phyloP scores from a whole-genome alignment of 2,329 filamentous ascomycete genomes.

The Blastomyces parvus region DNA sequence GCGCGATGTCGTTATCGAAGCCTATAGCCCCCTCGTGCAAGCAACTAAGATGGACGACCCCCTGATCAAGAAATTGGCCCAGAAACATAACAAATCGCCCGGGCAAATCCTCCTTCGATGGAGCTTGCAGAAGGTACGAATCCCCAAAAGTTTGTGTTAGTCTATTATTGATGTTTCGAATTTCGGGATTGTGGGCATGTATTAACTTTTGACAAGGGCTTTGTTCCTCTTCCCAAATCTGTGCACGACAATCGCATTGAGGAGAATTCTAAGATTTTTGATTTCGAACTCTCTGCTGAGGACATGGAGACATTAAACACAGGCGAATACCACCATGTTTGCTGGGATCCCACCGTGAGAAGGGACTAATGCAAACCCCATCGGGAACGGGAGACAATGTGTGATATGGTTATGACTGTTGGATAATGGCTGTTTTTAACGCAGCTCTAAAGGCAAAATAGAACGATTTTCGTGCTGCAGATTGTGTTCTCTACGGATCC shows the following conservation, averaged over 20 bases:
- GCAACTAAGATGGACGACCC: constrained; percentile 44
- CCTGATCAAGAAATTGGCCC: constrained; percentile 40
- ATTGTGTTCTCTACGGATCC: neutral
- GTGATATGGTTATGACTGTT: neutral
- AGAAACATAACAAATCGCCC: constrained; percentile 50
- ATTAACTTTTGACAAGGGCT: constrained; percentile 36
- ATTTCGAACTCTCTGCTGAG: constrained; percentile 50
- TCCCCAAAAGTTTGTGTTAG: too few relatives aligned
- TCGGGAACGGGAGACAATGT: neutral
- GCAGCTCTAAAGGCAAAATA: neutral
- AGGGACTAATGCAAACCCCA: constrained; percentile 9
- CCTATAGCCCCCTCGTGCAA: constrained; percentile 41
- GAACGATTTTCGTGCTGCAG: neutral
- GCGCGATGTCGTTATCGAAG: constrained; percentile 53
- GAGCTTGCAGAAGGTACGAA: constrained; percentile 48
- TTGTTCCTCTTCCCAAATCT: constrained; percentile 54
- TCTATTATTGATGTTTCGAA: neutral
- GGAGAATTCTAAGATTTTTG: constrained; percentile 51
- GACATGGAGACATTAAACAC: constrained; percentile 51
- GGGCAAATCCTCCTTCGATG: constrained; percentile 52
- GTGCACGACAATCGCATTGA: constrained; percentile 51
- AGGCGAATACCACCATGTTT: constrained; percentile 47
- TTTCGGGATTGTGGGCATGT: neutral
- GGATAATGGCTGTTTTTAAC: neutral
- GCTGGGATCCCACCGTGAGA: constrained; percentile 43